Evolutionary conservation across 2,329 filamentous ascomycete genomes (phyloP), one percentile per base, ranked within the genome.

Genomic region (Penicillium palitans): DNA sequence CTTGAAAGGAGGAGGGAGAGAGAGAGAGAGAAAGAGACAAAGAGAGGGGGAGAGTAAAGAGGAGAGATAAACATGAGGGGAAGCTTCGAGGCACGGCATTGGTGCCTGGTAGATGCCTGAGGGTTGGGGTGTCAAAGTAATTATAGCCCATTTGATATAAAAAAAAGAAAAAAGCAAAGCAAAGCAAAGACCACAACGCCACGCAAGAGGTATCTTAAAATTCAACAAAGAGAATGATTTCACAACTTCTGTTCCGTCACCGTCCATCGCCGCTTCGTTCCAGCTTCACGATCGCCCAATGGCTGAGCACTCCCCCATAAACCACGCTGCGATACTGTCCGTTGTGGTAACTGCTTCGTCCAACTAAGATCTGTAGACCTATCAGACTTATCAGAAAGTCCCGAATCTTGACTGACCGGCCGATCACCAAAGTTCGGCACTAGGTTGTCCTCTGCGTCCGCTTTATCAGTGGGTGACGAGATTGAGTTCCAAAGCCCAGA

Each of bases 401-500:
- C 21, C 4, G 60, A 61, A 41, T 59, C 63, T 10, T 60, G 65
- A 40, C 57, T 63, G 29, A 62, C 52, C n/a, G 69, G 61, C 33
- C 61, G 64, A 44, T 69, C 68, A 8, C 68, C 70, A 60, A 77
- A 76, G 56, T 75, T 74, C 17, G 74, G 75, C 13, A 76, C 66
- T 19, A 74, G 67, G 40, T 74, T 69, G 2, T 76, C 74, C 6
- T 62, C 66, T 3, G 61, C 40, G 27, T 70, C 59, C 4, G 60
- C 49, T n/a, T 67, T 63, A 13, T 62, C 63, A n/a, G 48, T 51
- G 7, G 64, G 55, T 2, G 68, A 67, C 10, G 51, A 35, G 12
- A 59, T 57, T 3, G 74, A 72, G 9, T 71, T 70, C 76, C 76
- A 78, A 8, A 78, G 68, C 1, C 76, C 76, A 5, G 69, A 63